Conservation (phyloP, 2,329 filamentous ascomycete species). For the Trichoderma sp. region DNA sequence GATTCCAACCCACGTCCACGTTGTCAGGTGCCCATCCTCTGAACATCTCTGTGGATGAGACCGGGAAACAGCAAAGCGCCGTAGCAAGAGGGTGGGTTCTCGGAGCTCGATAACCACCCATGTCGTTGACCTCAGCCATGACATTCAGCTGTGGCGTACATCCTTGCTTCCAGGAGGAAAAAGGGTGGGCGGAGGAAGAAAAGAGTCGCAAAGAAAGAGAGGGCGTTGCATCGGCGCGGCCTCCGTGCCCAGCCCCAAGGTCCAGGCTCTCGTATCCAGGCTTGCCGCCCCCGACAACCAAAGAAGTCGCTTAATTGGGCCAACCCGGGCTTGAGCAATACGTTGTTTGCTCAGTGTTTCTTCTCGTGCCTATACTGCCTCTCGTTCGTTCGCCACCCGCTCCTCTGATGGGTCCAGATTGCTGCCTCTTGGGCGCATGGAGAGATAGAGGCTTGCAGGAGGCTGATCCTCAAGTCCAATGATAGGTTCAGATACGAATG, state of each 20-base stretch:
- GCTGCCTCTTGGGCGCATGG: neutral
- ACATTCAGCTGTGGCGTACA: conserved; percentile 19
- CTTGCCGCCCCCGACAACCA: neutral
- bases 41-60: neutral
- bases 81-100: neutral
- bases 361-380: too few relatives aligned
- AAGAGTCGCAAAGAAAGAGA: neutral
- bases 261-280: neutral
- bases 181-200: neutral
- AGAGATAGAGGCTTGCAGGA: neutral
- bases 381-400: neutral
- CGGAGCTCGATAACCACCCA: neutral
- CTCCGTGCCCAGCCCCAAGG: neutral
- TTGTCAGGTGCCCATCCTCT: too few relatives aligned
- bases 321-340: neutral
- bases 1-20: neutral
- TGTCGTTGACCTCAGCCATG: neutral
- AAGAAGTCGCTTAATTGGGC: neutral
- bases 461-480: neutral
- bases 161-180: neutral
- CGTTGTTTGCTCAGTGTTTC: too few relatives aligned
- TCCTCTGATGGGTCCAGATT: neutral
- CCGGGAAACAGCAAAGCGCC: neutral
- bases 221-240: neutral
- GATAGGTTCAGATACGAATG: neutral